Evolutionary conservation across 768 basidiomycete genomes (phyloP), one percentile per base, ranked within the genome.

Genomic region (Rubroboletus pulcherrimus): DNA sequence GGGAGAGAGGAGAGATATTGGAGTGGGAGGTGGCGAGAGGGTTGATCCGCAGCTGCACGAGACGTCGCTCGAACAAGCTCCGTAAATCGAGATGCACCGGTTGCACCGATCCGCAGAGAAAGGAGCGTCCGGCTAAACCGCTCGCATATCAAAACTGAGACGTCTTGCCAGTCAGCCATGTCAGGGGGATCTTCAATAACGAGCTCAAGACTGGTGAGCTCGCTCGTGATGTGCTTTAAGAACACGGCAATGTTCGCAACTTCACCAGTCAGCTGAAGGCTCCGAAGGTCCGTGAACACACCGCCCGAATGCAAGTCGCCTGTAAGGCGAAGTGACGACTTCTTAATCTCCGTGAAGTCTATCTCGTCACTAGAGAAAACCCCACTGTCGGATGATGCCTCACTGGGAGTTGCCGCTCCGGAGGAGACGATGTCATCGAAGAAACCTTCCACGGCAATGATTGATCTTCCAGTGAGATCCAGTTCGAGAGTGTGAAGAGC

Each of bases 161-260:
- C 76, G 59, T 89, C 83, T 57, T 82, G 83, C 89, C 89, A 91
- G 64, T 91, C 88, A 8, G 78, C 79, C 54, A 79, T 78, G 64
- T 84, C 83, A 21, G 87, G 87, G 15, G 89, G 87, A 62, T 91
- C 89, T 59, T 91, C 89, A 60, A 91, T 86, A 67, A 85, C 76
- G 38, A 91, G 81, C 47, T 91, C 89, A 51, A 91, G 76, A 49
- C 81, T 78, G n/a, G 77, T 75, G 64, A 91, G 71, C n/a, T 80
- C 76, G 67, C 81, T 82, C 19, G 82, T 78, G 62, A 91, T 68
- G 63, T 89, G 86, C 62, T 79, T 83, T 60, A 91, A 70, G 75
- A 91, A 91, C 7, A 84, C 82, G 10, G 82, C 81, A 53, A 90
- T 81, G 68, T 85, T 88, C 7, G 81, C 77, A 8, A 81, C 82